A percentile compares a stretch with the other conserved stretches of the same genome.
These are phyloP conservation scores for Marasmius tenuissimus DNA, from an alignment of 1,284 basidiomycete species.

Conservation along the genomic window DNA sequence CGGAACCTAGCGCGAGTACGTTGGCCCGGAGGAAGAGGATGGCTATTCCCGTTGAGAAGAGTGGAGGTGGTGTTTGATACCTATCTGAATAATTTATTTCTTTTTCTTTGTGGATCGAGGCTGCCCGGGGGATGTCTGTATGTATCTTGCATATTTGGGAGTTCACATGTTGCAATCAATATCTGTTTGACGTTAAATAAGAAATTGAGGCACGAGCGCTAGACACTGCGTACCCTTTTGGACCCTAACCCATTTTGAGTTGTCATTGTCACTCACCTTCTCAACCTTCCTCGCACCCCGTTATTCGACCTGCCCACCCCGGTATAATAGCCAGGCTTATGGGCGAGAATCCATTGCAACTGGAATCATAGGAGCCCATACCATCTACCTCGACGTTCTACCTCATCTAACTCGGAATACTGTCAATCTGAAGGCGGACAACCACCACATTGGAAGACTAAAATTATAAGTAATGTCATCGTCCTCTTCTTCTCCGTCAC, in stretches of 20 bases:
- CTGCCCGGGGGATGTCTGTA: too few species aligned
- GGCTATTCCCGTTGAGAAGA: constrained; percentile 83
- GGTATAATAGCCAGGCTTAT: neutral
- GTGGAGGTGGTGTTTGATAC: constrained; percentile 75
- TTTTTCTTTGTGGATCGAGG: too few species aligned
- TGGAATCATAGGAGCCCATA: neutral
- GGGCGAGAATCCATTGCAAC: neutral
- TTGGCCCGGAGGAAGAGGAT: constrained; percentile 33
- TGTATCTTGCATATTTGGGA: too few species aligned
- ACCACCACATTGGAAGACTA: neutral
- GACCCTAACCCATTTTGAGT: neutral
- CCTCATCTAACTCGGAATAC: neutral
- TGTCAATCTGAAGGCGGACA: neutral
- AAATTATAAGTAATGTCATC: constrained; percentile 5
- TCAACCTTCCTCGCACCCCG: neutral
- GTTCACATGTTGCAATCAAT: too few species aligned
- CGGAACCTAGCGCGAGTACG: constrained; percentile 30
- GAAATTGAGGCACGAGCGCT: too few species aligned
- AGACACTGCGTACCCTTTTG: neutral
- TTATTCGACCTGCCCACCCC: neutral
- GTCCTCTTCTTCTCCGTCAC: constrained; percentile 32
- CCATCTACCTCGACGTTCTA: neutral
- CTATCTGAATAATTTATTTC: too few species aligned
- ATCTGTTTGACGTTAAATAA: too few species aligned
- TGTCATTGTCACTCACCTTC: neutral